A percentile compares a stretch with the other conserved stretches of the same genome.
phyloP scores from a whole-genome alignment of 2,329 filamentous ascomycete species.

The Hymenoscyphus repandus region DNA sequence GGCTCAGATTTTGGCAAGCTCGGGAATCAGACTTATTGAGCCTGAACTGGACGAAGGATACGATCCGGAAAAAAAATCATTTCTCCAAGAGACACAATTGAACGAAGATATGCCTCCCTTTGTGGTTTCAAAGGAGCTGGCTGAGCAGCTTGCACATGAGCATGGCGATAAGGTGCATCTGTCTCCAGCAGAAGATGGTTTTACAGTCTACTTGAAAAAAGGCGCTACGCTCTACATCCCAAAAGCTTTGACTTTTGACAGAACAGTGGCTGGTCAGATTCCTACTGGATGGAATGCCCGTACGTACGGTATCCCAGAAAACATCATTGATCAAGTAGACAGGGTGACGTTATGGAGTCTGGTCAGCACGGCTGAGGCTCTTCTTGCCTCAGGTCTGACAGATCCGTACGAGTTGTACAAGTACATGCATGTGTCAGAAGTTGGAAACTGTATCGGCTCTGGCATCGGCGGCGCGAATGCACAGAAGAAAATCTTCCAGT shows the following conservation, averaged over 20 bases:
- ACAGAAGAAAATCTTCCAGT: constrained; percentile 91
- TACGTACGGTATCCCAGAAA: constrained; percentile 88
- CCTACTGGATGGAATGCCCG: constrained; percentile 94
- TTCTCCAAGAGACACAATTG: neutral
- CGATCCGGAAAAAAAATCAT: neutral
- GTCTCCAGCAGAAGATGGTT: too few species aligned
- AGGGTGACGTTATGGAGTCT: constrained; percentile 90
- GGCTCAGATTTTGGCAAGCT: neutral
- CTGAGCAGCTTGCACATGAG: neutral
- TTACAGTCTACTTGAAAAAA: neutral
- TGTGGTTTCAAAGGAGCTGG: neutral
- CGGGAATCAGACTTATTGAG: neutral
- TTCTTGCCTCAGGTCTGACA: constrained; percentile 86
- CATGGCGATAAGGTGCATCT: neutral
- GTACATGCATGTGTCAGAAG: constrained; percentile 92
- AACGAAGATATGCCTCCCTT: neutral
- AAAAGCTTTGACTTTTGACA: neutral
- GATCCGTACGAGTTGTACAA: constrained; percentile 99
- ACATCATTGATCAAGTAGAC: constrained; percentile 94
- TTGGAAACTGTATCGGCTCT: constrained; percentile 94
- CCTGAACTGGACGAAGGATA: neutral
- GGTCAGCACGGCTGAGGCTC: constrained; percentile 81
- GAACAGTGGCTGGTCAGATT: constrained; percentile 68
- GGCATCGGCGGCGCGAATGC: constrained; percentile 90
- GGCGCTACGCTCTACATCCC: neutral